Percentiles rank a stretch among this genome's conserved stretches.
phyloP scores from a whole-genome alignment of 1,139 yeast genomes.

The Fermentozyma sake region DNA sequence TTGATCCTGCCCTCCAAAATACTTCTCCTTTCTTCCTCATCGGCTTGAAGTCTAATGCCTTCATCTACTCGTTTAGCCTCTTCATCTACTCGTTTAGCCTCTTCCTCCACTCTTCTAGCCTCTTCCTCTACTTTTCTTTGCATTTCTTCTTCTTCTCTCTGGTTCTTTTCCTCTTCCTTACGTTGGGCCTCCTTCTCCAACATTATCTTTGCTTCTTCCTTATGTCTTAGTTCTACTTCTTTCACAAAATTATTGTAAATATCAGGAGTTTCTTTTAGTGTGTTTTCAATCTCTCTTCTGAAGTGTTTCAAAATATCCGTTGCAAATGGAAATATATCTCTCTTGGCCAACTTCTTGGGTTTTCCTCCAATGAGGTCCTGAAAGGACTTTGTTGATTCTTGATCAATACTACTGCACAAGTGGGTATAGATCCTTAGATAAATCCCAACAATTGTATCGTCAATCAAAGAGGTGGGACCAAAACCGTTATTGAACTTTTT shows the following conservation, averaged over 20 bases:
- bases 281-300: slow-evolving; percentile 28
- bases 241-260: slow-evolving; percentile 28
- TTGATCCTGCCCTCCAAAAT: slow-evolving; percentile 1
- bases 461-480: slow-evolving; percentile 75
- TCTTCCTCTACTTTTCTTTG: slow-evolving; percentile 3
- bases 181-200: slow-evolving; percentile 2
- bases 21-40: slow-evolving; percentile 1
- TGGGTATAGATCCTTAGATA: slow-evolving; percentile 49
- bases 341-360: slow-evolving; percentile 37
- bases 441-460: slow-evolving; percentile 65
- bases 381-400: slow-evolving; percentile 5
- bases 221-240: slow-evolving; percentile 3
- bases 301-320: slow-evolving; percentile 29
- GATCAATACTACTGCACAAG: too few species aligned
- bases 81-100: neutral
- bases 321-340: slow-evolving; percentile 42
- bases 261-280: slow-evolving; percentile 27
- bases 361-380: slow-evolving; percentile 31
- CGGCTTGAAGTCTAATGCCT: too few species aligned
- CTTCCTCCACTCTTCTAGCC: slow-evolving; percentile 1
- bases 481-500: slow-evolving; percentile 75
- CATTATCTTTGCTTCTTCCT: slow-evolving; percentile 1
- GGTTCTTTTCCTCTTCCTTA: slow-evolving; percentile 1
- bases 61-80: too few species aligned
- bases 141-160: slow-evolving; percentile 2